Percentiles rank a stretch among this genome's conserved stretches.
These are phyloP conservation scores for Amanita jacksonii DNA, from an alignment of 768 basidiomycete species.

Conservation along the genomic window DNA sequence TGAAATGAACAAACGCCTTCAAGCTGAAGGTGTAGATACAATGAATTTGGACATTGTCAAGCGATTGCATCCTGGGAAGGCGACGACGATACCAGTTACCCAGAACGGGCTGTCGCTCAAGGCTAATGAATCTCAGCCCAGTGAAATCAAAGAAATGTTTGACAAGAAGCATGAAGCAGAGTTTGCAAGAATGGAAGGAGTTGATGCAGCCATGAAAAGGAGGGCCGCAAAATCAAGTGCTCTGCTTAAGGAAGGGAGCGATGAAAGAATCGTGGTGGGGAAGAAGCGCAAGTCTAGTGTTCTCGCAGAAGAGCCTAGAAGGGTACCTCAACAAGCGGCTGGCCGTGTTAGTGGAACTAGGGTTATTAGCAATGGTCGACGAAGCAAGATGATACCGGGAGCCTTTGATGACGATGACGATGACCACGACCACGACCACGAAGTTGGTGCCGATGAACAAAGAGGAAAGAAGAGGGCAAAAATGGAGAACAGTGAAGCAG, in stretches of 20 bases:
- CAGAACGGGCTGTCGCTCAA: slow-evolving; percentile 11
- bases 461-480: slow-evolving; percentile 22
- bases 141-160: slow-evolving; percentile 34
- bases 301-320: slow-evolving; percentile 21
- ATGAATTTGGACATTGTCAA: slow-evolving; percentile 37
- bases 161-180: slow-evolving; percentile 53
- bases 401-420: slow-evolving; percentile 43
- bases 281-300: slow-evolving; percentile 49
- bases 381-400: slow-evolving; percentile 42
- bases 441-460: slow-evolving; percentile 26
- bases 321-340: slow-evolving; percentile 18
- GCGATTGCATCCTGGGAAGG: slow-evolving; percentile 29
- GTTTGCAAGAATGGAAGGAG: slow-evolving; percentile 74
- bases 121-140: slow-evolving; percentile 12
- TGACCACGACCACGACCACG: slow-evolving; percentile 31
- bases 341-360: slow-evolving; percentile 28
- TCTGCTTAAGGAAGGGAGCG: slow-evolving; percentile 12
- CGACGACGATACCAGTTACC: no score
- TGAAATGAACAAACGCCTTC: slow-evolving; percentile 74
- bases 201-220: slow-evolving; percentile 33
- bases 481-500: slow-evolving; percentile 20
- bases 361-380: slow-evolving; percentile 38
- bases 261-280: slow-evolving; percentile 18
- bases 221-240: slow-evolving; percentile 13
- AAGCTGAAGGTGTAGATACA: slow-evolving; percentile 42